Percentiles rank a stretch among this genome's conserved stretches.
phyloP scores from a whole-genome alignment of 2,329 filamentous ascomycete genomes.

The Ophiosphaerella narmari region DNA sequence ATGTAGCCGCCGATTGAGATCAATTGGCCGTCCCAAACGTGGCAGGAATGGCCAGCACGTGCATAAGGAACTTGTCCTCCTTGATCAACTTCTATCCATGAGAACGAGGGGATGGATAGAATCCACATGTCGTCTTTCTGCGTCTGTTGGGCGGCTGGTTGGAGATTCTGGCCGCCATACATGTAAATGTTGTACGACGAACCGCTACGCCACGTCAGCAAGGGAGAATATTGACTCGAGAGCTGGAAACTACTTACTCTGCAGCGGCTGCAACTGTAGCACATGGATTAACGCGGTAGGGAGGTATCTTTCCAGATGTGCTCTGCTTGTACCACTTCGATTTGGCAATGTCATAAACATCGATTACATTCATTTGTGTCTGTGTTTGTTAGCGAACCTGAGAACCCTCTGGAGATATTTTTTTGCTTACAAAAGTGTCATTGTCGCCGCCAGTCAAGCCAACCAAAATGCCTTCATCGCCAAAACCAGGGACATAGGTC shows the following conservation, averaged over 20 bases:
- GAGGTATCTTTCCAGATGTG: slow-evolving; percentile 64
- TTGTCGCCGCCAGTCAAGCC: slow-evolving; percentile 76
- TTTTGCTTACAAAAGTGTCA: slow-evolving; percentile 62
- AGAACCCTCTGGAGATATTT: neutral
- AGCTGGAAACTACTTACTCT: slow-evolving; percentile 49
- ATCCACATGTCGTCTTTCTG: slow-evolving; percentile 80
- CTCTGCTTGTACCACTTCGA: slow-evolving; percentile 75
- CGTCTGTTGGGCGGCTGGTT: slow-evolving; percentile 61
- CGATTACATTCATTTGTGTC: slow-evolving; percentile 72
- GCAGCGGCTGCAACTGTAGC: slow-evolving; percentile 74
- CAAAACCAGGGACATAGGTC: slow-evolving; percentile 77
- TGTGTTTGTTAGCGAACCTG: slow-evolving; percentile 26
- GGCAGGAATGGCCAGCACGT: slow-evolving; percentile 75
- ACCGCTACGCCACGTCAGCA: slow-evolving; percentile 50
- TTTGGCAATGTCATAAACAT: slow-evolving; percentile 77
- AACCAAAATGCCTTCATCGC: slow-evolving; percentile 74
- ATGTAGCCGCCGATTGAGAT: slow-evolving; percentile 75
- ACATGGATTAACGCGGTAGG: slow-evolving; percentile 67
- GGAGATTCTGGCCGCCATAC: slow-evolving; percentile 75
- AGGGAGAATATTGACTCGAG: neutral
- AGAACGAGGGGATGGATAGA: slow-evolving; percentile 78
- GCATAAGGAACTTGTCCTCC: slow-evolving; percentile 55
- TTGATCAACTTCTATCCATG: slow-evolving; percentile 71
- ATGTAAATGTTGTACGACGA: slow-evolving; percentile 79
- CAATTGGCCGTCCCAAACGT: slow-evolving; percentile 81